Base-by-base conservation (phyloP, 208 protist genomes). In the Trypanosoma lewisi region DNA sequence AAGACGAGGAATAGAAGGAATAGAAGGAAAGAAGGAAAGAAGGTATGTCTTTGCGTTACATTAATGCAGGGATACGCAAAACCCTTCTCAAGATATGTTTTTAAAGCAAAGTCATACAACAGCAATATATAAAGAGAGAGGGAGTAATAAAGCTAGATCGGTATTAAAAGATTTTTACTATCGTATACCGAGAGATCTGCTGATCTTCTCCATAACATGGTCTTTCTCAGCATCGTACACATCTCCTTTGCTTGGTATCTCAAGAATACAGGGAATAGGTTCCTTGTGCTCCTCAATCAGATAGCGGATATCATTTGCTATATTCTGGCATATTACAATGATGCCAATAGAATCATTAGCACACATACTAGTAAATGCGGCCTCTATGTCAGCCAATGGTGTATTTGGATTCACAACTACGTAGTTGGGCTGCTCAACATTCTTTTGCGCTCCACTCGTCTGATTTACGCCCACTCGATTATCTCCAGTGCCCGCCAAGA, bases 211-310 rank as follows among this genome's bases (percentile, higher is more conserved):
- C 47, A 99, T 80, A 50, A 98, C 85, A 50, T 83, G 93, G 64
- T 99, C 97, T 68, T 98, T 97, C n/a, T 87, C 83, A 47, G 88
- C 81, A 65, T 98, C 96, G 65, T 99, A 99, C 28, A 96, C 89
- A 56, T 89, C 71, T n/a, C 97, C 94, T 69, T 98, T 98, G 71
- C 89, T 97, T 12, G 97, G 97, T 36, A 99, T 98, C 63, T 98
- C 96, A 50, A 99, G 78, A 44, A 99, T 83, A 27, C 96, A 95
- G 19, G 97, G 97, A 54, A 98, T 88, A 8, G 91, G 75, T 33
- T 80, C 64, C 25, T 76, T 82, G 66, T 98, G 92, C 41, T 93
- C 78, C 52, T 97, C 89, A n/a, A 99, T 75, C 21, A 98, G 64
- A 63, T 96, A 81, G 21, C 97, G 85, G 66, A 98, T 98, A 48